Percentiles rank a stretch among this genome's conserved stretches.
phyloP scores from a whole-genome alignment of 2,329 filamentous ascomycete species.

The Curvularia eragrostidis region DNA sequence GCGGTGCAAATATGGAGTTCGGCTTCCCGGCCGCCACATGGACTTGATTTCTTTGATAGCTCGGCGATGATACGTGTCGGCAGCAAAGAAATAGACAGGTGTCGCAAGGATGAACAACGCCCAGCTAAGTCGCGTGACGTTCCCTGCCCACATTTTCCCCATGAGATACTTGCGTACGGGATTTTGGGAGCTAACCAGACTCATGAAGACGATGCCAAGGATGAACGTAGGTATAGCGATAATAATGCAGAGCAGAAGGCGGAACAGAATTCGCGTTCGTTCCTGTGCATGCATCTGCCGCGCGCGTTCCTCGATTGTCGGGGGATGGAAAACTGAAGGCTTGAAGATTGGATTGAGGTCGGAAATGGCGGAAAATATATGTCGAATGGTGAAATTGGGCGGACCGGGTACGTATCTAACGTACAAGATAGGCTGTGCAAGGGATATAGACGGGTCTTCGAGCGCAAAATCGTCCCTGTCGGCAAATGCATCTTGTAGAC shows the following conservation, averaged over 20 bases:
- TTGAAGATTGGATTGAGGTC: constrained; percentile 70
- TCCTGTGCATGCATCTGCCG: constrained; percentile 74
- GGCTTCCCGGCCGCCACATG: constrained; percentile 79
- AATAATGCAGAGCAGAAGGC: constrained; percentile 72
- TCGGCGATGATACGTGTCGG: constrained; percentile 82
- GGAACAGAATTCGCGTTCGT: constrained; percentile 69
- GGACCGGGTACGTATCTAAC: constrained; percentile 73
- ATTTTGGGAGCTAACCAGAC: constrained; percentile 69
- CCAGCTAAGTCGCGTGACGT: constrained; percentile 77
- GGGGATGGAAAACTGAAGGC: constrained; percentile 77
- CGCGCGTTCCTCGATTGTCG: constrained; percentile 82
- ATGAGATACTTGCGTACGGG: constrained; percentile 70
- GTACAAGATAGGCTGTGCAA: constrained; percentile 69
- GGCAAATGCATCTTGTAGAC: constrained; percentile 60
- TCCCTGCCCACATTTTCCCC: constrained; percentile 71
- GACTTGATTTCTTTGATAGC: constrained; percentile 79
- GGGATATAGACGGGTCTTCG: constrained; percentile 61
- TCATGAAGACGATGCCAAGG: constrained; percentile 92
- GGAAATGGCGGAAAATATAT: constrained; percentile 72
- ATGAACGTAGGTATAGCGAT: constrained; percentile 83
- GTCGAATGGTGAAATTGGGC: constrained; percentile 75
- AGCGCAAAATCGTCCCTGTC: constrained; percentile 56
- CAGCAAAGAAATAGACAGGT: constrained; percentile 84
- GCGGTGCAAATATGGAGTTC: constrained; percentile 72
- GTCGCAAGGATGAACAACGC: constrained; percentile 82